These are phyloP conservation scores for Tetrahymena malaccensis DNA, from an alignment of 73 alveolate species.

Conservation along the genomic window DNA sequence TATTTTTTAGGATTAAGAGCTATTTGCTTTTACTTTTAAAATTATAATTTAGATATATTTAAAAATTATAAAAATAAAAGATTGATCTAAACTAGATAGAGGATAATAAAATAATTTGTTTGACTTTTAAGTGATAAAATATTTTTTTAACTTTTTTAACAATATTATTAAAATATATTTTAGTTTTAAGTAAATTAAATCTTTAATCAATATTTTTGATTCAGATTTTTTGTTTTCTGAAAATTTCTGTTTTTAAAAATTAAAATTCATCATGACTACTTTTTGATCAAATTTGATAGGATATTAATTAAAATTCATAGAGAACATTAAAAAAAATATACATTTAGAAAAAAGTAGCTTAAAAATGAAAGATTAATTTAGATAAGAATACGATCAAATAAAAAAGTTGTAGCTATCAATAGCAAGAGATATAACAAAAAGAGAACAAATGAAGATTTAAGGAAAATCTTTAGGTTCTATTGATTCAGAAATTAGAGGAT, in stretches of 20 bases:
- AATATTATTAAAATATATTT: too few species aligned
- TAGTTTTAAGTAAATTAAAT: too few species aligned
- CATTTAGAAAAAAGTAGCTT: not conserved
- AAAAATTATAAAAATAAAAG: too few species aligned
- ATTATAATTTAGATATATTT: too few species aligned
- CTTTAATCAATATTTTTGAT: too few species aligned
- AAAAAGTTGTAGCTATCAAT: not conserved
- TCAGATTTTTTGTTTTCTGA: not conserved
- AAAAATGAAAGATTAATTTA: not conserved
- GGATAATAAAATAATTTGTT: too few species aligned
- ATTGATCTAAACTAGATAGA: too few species aligned
- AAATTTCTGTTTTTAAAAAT: not conserved
- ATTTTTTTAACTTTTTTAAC: too few species aligned
- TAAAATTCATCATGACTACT: not conserved
- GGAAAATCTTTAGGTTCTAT: not conserved
- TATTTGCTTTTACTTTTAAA: too few species aligned
- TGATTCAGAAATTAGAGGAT: not conserved
- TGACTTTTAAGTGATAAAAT: too few species aligned
- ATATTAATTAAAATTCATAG: not conserved
- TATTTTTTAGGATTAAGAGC: too few species aligned
- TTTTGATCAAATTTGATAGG: not conserved
- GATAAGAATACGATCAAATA: not conserved
- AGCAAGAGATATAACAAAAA: not conserved
- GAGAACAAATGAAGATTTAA: not conserved
- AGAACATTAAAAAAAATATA: not conserved